phyloP scores from a whole-genome alignment of 148 eudicot genomes.

The Nepenthes gracilis region DNA sequence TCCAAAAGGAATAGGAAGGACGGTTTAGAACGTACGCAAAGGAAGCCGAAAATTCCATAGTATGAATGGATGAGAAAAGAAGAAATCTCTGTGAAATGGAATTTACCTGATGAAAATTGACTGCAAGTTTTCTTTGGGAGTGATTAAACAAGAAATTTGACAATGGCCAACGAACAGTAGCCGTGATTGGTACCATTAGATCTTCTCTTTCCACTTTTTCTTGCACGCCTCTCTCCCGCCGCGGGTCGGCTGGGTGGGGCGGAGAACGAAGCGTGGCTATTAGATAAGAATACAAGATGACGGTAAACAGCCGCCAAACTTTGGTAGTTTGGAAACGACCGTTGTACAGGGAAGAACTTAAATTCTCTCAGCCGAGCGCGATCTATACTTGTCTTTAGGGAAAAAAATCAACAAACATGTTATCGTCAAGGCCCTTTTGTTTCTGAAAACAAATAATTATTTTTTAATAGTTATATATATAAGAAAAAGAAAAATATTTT shows the following conservation, averaged over 20 bases:
- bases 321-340: background rate
- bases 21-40: background rate
- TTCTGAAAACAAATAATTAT: too few species aligned
- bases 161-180: slow-evolving; percentile 13
- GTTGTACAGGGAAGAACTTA: too few species aligned
- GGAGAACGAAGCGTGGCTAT: too few species aligned
- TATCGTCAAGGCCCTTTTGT: too few species aligned
- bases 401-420: too few species aligned
- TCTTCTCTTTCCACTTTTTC: slow-evolving; percentile 1
- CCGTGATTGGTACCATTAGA: slow-evolving; percentile 15
- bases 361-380: too few species aligned
- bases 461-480: too few species aligned
- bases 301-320: background rate
- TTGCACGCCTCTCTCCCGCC: too few species aligned
- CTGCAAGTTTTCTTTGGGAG: background rate
- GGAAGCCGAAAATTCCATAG: background rate
- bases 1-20: background rate
- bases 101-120: background rate
- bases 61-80: background rate
- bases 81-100: background rate
- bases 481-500: too few species aligned
- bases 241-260: too few species aligned
- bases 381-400: too few species aligned
- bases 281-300: too few species aligned
- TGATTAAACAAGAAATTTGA: slow-evolving; percentile 10